Evolutionary conservation across 495 filamentous ascomycete genomes (phyloP), one percentile per base, ranked within the genome.

Genomic region (Stereocaulon alpinum): DNA sequence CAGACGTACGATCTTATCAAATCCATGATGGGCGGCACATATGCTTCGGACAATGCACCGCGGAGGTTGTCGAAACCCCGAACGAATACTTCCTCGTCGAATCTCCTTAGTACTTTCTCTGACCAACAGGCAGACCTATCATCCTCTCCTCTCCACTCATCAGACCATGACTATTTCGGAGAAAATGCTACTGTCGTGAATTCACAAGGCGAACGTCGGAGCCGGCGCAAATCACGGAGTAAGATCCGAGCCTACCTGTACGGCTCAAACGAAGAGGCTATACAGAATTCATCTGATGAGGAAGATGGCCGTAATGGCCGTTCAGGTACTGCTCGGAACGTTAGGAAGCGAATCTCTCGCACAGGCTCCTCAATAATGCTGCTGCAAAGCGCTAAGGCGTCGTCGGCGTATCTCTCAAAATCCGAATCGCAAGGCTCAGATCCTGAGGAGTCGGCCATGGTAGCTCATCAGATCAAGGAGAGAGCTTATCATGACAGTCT

Each of bases 221-320:
- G 61, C 30, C 56, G 63, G 50, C 56, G 58, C 22, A 65, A 61
- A 37, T 61, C 60, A 14, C 63, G 65, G n/a, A 47, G 45, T 41
- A 67, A 61, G 59, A 56, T 67, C n/a, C 57, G 55, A 40, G 63
- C 56, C 1, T 65, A 67, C 41, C 58, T 67, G 11, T 61, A 61
- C 42, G 65, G 65, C 9, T 29, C 63, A 14, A 60, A 57, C 37
- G 34, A 56, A 17, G 63, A 65, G 5, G 20, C 44, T 27, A 45
- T 47, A n/a, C 57, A 56, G 30, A 54, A 7, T 40, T 58, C 64
- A 20, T 65, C 63, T 9, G 64, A 65, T 0, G 65, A 63, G n/a
- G 65, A 67, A 43, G 59, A 59, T 34, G 45, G 47, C 11, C 62
- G 22, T 29, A 62, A 40, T 29, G 40, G 32, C 14, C 18, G 60